Conservation (phyloP, 441 rosid species). For the Euphorbia schlechtendalii region DNA sequence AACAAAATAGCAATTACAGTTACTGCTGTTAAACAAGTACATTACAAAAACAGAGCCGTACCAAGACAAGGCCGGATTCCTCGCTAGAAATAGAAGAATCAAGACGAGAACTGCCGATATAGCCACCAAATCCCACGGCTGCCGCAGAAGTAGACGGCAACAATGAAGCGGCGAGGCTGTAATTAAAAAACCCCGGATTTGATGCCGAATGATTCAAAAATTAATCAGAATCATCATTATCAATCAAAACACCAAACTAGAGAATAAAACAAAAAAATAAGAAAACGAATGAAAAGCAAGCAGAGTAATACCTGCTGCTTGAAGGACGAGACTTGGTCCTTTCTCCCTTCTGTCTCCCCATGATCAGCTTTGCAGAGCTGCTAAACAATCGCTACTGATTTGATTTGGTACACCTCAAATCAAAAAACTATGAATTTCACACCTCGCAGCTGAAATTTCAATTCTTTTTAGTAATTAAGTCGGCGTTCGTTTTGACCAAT, state of each 20-base stretch:
- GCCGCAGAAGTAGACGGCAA: constrained; percentile 63
- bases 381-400: background rate
- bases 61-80: constrained; percentile 45
- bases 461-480: too few relatives aligned
- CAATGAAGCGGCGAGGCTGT: constrained; percentile 80
- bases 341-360: constrained; percentile 92
- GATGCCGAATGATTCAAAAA: background rate
- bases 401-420: background rate
- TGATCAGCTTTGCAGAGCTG: constrained; percentile 13
- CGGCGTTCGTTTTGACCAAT: too few relatives aligned
- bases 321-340: constrained; percentile 92
- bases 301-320: constrained; percentile 68
- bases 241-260: too few relatives aligned
- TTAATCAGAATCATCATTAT: background rate
- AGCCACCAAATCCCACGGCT: constrained; percentile 89
- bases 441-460: too few relatives aligned
- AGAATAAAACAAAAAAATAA: too few relatives aligned
- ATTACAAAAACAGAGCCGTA: constrained; percentile 18
- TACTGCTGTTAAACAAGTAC: background rate
- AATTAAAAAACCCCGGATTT: constrained; percentile 9
- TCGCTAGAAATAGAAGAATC: constrained; percentile 45
- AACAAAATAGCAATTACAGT: background rate
- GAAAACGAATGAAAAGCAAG: background rate
- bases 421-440: background rate
- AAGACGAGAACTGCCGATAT: constrained; percentile 75